Evolutionary conservation across 208 protist genomes (phyloP).

Genomic region (Crithidia bombi): DNA sequence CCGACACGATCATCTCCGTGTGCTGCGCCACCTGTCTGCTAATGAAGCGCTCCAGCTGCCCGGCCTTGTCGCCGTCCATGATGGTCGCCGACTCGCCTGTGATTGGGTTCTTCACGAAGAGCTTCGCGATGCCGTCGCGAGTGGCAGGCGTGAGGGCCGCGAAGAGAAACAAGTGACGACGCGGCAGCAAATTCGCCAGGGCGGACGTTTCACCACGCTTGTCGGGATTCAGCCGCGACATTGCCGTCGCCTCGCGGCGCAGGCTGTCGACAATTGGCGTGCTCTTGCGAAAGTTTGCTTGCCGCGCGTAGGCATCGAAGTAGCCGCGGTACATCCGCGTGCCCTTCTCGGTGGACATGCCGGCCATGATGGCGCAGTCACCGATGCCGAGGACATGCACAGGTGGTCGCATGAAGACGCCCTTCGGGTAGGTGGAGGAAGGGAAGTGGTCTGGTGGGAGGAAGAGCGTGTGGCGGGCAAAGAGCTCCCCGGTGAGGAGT

Average conservation of each 20-base stretch:
- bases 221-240: conserved; percentile 63
- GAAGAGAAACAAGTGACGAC: conserved; percentile 87
- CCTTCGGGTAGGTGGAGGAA: conserved; percentile 67
- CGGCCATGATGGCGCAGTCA: conserved; percentile 86
- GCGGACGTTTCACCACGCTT: conserved; percentile 62
- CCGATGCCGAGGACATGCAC: conserved; percentile 81
- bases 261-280: conserved; percentile 79
- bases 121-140: conserved; percentile 63
- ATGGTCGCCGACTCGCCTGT: conserved; percentile 86
- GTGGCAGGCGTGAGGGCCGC: conserved; percentile 49
- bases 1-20: conserved; percentile 78
- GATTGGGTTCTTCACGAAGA: conserved; percentile 90
- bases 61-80: conserved; percentile 48
- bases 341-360: conserved; percentile 74
- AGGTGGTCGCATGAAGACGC: conserved; percentile 87
- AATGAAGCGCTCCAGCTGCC: conserved; percentile 68
- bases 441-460: conserved; percentile 40
- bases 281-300: conserved; percentile 88
- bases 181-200: conserved; percentile 85
- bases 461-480: conserved; percentile 86
- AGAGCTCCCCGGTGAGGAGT: conserved; percentile 72
- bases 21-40: conserved; percentile 66
- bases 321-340: conserved; percentile 88
- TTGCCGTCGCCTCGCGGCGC: conserved; percentile 59
- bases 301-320: conserved; percentile 84